Base-by-base conservation (phyloP, 2,329 filamentous ascomycete genomes). In the Colletotrichum filicis region DNA sequence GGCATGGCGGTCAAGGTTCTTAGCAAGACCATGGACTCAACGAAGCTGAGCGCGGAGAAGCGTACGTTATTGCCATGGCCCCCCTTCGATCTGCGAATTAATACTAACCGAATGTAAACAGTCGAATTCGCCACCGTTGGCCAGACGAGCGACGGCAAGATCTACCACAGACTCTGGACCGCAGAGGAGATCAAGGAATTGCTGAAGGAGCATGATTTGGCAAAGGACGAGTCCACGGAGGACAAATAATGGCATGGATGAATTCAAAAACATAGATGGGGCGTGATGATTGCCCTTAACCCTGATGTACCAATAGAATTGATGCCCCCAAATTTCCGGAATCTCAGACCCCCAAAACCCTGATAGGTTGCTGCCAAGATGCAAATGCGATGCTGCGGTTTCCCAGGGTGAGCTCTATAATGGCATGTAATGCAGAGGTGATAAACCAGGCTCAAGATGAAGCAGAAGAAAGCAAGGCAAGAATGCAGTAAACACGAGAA, bases 11-110 rank as follows among this genome's bases (percentile, higher is more conserved):
- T 99, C 83, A 99, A 99, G 90, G 97, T 99, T 75, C 86, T 99
- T 77, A 98, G 97, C 90, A 99, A 99, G 92, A 99, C 97, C 6
- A 99, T 99, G 97, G 97, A 99, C 84, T 98, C 95, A 68, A 98
- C 96, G 67, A 99, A 98, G 89, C 86, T 99, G 81, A 98, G 95
- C 88, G 98, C 95, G 81, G 97, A 99, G 90, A 99, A 99, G 91
- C 98, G 95, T 98, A 86, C 84, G 94, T 88, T 4, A 91, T 53
- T 11, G 9, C 6, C 5, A 5, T 26, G 2, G 1, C 9, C n/a
- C 3, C 9, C 6, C 32, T 35, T 19, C n/a, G 19, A 56, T 16
- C 61, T 4, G 52, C 30, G 1, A 12, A 14, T 22, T 3, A 9
- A 2, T 32, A 42, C 19, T 28, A 24, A 57, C 16, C 16, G 37